phyloP scores from a whole-genome alignment of 768 basidiomycete genomes.

The Rhizopogon rudus region DNA sequence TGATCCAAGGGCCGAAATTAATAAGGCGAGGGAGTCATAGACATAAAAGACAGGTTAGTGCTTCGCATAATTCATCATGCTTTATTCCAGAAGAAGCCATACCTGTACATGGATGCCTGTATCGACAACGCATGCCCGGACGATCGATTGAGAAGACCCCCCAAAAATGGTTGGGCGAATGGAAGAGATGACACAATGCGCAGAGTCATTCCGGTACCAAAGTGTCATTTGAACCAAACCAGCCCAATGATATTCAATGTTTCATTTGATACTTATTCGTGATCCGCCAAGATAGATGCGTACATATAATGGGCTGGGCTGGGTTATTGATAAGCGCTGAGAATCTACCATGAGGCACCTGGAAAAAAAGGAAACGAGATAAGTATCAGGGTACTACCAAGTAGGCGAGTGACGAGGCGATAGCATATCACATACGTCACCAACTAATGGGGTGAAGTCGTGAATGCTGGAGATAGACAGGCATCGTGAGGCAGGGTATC shows the following conservation, averaged over 20 bases:
- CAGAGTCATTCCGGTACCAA: background rate
- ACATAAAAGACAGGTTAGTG: background rate
- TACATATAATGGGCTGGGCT: background rate
- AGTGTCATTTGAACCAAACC: background rate
- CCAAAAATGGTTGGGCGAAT: background rate
- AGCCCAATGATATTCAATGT: background rate
- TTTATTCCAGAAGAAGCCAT: background rate
- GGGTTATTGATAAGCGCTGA: background rate
- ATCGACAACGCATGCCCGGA: background rate
- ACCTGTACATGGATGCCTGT: background rate
- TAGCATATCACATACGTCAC: conserved; percentile 1
- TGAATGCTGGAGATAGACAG: background rate
- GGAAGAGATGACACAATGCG: background rate
- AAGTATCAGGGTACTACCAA: background rate
- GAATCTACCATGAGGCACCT: background rate
- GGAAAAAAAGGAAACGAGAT: background rate
- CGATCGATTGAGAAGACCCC: background rate
- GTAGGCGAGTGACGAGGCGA: background rate
- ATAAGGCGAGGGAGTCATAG: background rate
- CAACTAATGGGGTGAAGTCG: background rate
- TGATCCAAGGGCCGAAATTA: background rate
- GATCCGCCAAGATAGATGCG: background rate
- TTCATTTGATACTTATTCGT: conserved; percentile 1
- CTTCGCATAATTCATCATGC: background rate
- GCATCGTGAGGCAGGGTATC: background rate